A percentile compares a stretch with the other conserved stretches of the same genome.
Evolutionary conservation across 1,284 basidiomycete genomes (phyloP).

Genomic region (Flammula alnicola): DNA sequence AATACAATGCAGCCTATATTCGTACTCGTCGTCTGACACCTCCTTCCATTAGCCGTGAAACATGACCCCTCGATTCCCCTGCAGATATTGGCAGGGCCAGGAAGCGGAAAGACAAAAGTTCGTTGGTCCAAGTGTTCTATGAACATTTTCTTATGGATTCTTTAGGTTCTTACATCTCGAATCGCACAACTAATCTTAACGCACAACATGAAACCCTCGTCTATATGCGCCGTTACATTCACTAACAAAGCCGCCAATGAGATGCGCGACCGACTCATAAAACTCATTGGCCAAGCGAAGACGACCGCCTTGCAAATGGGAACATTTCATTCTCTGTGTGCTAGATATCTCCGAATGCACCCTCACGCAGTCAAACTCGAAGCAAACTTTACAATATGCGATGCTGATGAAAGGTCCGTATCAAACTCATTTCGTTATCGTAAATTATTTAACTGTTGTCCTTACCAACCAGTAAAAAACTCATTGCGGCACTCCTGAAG

Average conservation of each 20-base stretch:
- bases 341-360: slow-evolving; percentile 71
- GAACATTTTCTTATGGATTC: not conserved
- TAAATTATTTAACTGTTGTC: slow-evolving; percentile 12
- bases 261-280: slow-evolving; percentile 77
- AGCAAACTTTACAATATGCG: slow-evolving; percentile 84
- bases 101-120: slow-evolving; percentile 74
- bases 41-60: slow-evolving; percentile 58
- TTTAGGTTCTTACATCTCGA: slow-evolving; percentile 77
- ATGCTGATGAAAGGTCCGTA: slow-evolving; percentile 80
- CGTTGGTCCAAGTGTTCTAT: not conserved
- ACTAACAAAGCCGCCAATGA: slow-evolving; percentile 92
- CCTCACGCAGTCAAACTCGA: slow-evolving; percentile 63
- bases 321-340: slow-evolving; percentile 87
- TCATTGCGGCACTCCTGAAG: slow-evolving; percentile 68
- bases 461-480: slow-evolving; percentile 67
- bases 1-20: not conserved
- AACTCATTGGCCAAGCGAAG: slow-evolving; percentile 69
- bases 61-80: slow-evolving; percentile 66
- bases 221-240: slow-evolving; percentile 84
- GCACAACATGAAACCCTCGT: slow-evolving; percentile 57
- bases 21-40: slow-evolving; percentile 1
- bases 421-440: not conserved
- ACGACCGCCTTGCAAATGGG: slow-evolving; percentile 73
- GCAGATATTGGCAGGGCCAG: slow-evolving; percentile 87
- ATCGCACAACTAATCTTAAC: slow-evolving; percentile 77